These are phyloP conservation scores for Yamadazyma pseudoaaseri DNA, from an alignment of 1,139 yeast species.

Conservation along the genomic window DNA sequence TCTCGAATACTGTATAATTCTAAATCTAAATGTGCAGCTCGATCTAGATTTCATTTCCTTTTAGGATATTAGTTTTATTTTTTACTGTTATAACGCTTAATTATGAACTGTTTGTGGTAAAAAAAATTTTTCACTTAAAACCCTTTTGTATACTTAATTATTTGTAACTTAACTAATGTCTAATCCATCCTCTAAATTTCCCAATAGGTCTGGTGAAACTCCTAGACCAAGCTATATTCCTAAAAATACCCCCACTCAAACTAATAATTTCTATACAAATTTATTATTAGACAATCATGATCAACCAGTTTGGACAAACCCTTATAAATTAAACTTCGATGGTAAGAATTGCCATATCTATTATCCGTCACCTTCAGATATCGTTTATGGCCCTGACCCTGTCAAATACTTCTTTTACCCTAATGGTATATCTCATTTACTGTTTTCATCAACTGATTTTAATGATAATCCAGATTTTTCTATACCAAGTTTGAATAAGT, in stretches of 20 bases:
- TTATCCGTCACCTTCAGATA: constrained; percentile 50
- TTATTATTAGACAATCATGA: constrained; percentile 61
- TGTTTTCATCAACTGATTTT: constrained; percentile 25
- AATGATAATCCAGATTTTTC: constrained; percentile 20
- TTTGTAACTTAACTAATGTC: no score
- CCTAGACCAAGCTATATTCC: constrained; percentile 18
- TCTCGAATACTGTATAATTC: no score
- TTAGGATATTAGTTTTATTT: no score
- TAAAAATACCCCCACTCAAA: constrained; percentile 49
- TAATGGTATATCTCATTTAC: constrained; percentile 23
- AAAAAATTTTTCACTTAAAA: no score
- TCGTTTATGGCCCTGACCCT: constrained; percentile 60
- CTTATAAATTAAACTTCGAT: constrained; percentile 56
- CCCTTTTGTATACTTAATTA: no score
- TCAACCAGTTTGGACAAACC: constrained; percentile 67
- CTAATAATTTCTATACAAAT: constrained; percentile 80
- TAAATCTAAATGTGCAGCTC: no score
- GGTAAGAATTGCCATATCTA: constrained; percentile 59
- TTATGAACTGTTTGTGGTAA: no score
- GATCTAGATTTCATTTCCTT: no score
- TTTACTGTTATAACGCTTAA: no score
- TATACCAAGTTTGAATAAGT: constrained; percentile 19
- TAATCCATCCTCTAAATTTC: constrained; percentile 45
- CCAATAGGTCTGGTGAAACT: constrained; percentile 45
- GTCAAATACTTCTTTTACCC: constrained; percentile 42